Conservation (phyloP, 768 basidiomycete species). For the Coprinopsis strossmayeri region DNA sequence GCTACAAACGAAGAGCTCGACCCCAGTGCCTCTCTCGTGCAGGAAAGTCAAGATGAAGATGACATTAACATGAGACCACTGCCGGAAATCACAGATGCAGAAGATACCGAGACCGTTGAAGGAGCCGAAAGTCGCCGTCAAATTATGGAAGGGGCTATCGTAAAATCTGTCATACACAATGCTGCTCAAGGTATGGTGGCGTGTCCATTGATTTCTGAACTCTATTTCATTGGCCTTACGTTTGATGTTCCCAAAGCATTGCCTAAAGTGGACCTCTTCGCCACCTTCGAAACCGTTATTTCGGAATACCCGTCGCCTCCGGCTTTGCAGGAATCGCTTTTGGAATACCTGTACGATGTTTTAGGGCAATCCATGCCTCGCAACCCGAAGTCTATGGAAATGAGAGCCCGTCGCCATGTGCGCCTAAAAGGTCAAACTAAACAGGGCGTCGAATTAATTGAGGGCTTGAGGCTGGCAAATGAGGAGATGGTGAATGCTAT, state of each 20-base stretch:
- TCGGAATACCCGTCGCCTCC: constrained; percentile 29
- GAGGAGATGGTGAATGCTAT: constrained; percentile 28
- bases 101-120: constrained; percentile 34
- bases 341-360: constrained; percentile 33
- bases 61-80: constrained; percentile 19
- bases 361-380: constrained; percentile 25
- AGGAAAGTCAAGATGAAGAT: constrained; percentile 17
- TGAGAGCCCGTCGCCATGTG: constrained; percentile 29
- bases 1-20: constrained; percentile 19
- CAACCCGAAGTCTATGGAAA: constrained; percentile 28
- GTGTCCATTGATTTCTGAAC: background rate
- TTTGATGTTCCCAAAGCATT: constrained; percentile 24
- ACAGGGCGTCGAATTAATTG: constrained; percentile 28
- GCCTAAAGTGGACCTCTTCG: constrained; percentile 35
- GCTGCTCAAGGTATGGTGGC: constrained; percentile 58
- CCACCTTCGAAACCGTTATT: constrained; percentile 30
- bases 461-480: constrained; percentile 30
- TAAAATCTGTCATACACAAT: constrained; percentile 66
- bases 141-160: constrained; percentile 76
- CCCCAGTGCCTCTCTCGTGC: constrained; percentile 16
- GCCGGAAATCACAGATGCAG: constrained; percentile 25
- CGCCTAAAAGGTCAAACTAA: constrained; percentile 14
- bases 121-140: constrained; percentile 54
- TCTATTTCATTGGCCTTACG: constrained; percentile 15
- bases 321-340: constrained; percentile 27